phyloP scores from a whole-genome alignment of 2,329 filamentous ascomycete species.

The Furcasterigmium furcatum region DNA sequence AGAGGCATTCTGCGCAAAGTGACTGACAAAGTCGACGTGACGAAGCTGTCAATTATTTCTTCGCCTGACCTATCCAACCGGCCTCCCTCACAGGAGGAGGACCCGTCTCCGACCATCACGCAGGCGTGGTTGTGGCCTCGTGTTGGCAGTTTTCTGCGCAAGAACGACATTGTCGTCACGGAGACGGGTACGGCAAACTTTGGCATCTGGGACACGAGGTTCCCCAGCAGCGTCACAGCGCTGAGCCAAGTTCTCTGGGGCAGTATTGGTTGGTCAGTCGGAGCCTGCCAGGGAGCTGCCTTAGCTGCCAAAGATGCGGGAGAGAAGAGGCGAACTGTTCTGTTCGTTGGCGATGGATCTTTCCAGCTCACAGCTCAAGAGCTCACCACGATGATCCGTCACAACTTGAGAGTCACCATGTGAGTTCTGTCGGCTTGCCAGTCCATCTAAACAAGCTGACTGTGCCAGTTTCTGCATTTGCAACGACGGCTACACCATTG shows the following conservation, averaged over 20 bases:
- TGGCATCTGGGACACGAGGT: conserved; percentile 81
- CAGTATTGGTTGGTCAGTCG: conserved; percentile 60
- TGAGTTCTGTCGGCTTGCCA: conserved; percentile 32
- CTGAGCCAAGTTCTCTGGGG: conserved; percentile 78
- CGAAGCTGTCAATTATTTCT: conserved; percentile 52
- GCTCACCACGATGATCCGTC: conserved; percentile 77
- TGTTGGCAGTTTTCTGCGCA: conserved; percentile 67
- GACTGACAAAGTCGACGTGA: conserved; percentile 53
- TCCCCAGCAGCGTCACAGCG: conserved; percentile 73
- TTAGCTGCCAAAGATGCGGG: conserved; percentile 67
- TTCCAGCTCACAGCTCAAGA: conserved; percentile 85
- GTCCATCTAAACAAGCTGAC: conserved; percentile 13
- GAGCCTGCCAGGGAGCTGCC: conserved; percentile 62
- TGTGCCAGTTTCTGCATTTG: conserved; percentile 70
- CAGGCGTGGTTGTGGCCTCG: conserved; percentile 77
- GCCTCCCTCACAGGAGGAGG: conserved; percentile 32
- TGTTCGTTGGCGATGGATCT: conserved; percentile 87
- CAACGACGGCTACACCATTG: conserved; percentile 88
- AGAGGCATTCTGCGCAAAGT: conserved; percentile 73
- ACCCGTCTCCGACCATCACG: conserved; percentile 47
- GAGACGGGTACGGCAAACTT: conserved; percentile 89
- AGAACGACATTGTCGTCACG: conserved; percentile 76
- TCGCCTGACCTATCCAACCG: conserved; percentile 53
- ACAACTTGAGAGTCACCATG: conserved; percentile 73
- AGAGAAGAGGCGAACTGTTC: conserved; percentile 62